Evolutionary conservation across 345 rosid species (phyloP), one percentile per base, ranked within the genome.

Genomic region (Clarkia xantiana): DNA sequence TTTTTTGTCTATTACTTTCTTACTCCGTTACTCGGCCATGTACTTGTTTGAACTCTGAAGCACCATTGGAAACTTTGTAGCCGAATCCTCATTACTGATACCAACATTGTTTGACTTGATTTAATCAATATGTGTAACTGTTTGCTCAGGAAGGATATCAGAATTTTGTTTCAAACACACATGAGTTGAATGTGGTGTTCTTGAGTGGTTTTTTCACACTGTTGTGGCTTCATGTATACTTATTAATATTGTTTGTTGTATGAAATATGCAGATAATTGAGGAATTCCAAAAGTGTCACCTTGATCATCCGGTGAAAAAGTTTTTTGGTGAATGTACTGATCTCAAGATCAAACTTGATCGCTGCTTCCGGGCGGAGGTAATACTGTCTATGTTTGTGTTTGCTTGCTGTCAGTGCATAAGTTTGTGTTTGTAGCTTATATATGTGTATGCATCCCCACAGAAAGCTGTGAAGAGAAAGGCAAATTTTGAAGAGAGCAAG

Each of bases 381-480:
- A 63, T 76, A 56, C 16, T 0, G 18, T 15, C 12, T 42, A 42
- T 14, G 11, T 43, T 18, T 44, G 46, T 45, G 36, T 29, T 29
- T 29, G 9, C 2, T 18, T 3, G 25, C 36, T 29, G 9, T 29
- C 36, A 18, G 25, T 17, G 25, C 49, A 17, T 46, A 11, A 10
- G 18, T 18, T 18, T 6, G 13, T 13, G 45, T 45, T 20, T 14
- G 25, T 29, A 5, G 36, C 36, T 29, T 29, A 29, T 29, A 29
- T 29, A 29, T 29, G 36, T 29, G 4, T 29, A 29, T 29, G 9
- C 36, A 29, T 29, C 36, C 36, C 5, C 36, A 29, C 78, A 91
- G 98, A 84, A 86, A 86, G 86, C 94, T 9, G 14, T 76, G 57
- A 90, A 90, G 76, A 68, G 97, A 22, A 86, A 83, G 83, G 88